Evolutionary conservation across 352 stramenopile species (phyloP).

Genomic region (Phytopythium helicoides): DNA sequence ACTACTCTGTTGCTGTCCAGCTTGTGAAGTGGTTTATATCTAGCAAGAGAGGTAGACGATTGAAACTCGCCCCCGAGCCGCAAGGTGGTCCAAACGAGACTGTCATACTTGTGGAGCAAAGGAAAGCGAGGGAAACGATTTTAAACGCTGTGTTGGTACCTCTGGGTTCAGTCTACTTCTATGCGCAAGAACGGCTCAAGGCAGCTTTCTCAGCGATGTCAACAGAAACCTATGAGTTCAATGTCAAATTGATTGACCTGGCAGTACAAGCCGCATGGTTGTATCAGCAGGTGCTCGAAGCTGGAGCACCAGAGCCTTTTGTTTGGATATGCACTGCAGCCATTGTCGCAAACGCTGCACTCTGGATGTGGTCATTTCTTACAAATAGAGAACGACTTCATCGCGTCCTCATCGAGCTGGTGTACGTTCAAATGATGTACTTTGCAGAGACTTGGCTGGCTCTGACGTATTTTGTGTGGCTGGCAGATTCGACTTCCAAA

Average conservation of each 20-base stretch:
- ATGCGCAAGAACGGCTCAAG: too few species aligned
- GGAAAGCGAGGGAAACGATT: too few species aligned
- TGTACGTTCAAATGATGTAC: slow-evolving; percentile 5
- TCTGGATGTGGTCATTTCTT: slow-evolving; percentile 2
- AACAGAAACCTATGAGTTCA: not conserved
- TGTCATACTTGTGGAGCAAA: too few species aligned
- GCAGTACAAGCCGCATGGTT: slow-evolving; percentile 2
- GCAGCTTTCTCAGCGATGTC: not conserved
- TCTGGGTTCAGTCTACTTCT: too few species aligned
- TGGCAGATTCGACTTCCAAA: slow-evolving; percentile 30
- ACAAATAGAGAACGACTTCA: not conserved
- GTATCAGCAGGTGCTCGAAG: slow-evolving; percentile 17
- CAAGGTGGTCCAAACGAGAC: too few species aligned
- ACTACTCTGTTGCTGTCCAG: slow-evolving; percentile 15
- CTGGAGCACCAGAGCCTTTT: not conserved
- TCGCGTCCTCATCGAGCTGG: slow-evolving; percentile 2
- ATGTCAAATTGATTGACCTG: slow-evolving; percentile 8
- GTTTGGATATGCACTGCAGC: not conserved
- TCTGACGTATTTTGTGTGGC: not conserved
- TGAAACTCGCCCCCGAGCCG: not conserved
- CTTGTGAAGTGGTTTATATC: slow-evolving; percentile 4
- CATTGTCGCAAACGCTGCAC: not conserved
- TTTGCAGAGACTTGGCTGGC: not conserved
- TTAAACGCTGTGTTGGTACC: too few species aligned
- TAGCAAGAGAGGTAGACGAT: not conserved